phyloP scores from a whole-genome alignment of 331 rosid genomes.

The Cydonia oblonga region DNA sequence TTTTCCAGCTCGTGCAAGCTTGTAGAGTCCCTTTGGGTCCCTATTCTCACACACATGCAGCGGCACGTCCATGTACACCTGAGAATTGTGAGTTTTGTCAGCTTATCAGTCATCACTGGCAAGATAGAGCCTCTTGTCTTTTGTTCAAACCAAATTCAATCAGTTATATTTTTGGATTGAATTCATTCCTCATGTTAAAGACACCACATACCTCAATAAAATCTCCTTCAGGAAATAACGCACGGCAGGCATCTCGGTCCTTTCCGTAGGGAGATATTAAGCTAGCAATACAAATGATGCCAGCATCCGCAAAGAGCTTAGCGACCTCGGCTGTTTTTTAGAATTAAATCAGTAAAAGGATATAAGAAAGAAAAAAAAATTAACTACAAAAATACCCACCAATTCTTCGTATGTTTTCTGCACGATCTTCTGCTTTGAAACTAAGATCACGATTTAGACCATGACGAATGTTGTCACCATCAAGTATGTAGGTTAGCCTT shows the following conservation, averaged over 20 bases:
- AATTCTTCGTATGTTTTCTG: slow-evolving; percentile 80
- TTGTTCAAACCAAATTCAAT: slow-evolving; percentile 1
- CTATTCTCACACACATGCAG: slow-evolving; percentile 73
- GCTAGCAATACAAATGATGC: slow-evolving; percentile 81
- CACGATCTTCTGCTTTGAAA: slow-evolving; percentile 80
- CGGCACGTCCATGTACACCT: slow-evolving; percentile 89
- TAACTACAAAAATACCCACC: slow-evolving; percentile 32
- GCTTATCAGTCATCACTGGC: not conserved
- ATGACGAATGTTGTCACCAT: slow-evolving; percentile 93
- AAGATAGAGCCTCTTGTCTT: slow-evolving; percentile 13
- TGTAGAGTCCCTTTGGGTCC: slow-evolving; percentile 97
- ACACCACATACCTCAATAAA: slow-evolving; percentile 63
- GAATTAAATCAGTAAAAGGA: not conserved
- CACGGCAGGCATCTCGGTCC: slow-evolving; percentile 90
- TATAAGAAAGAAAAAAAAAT: not conserved
- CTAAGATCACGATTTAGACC: slow-evolving; percentile 84
- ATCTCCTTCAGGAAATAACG: slow-evolving; percentile 64
- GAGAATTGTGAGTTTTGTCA: slow-evolving; percentile 13
- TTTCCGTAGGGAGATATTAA: slow-evolving; percentile 82
- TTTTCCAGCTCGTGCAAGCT: slow-evolving; percentile 90
- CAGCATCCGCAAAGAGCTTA: slow-evolving; percentile 94
- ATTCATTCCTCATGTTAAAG: not conserved
- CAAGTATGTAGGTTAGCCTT: slow-evolving; percentile 73
- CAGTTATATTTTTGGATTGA: not conserved
- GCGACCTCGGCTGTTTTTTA: slow-evolving; percentile 66